A percentile compares a stretch with the other conserved stretches of the same genome.
Evolutionary conservation across 176 grass and related monocot genomes (phyloP).

Genomic region (Bonia amplexicaulis): DNA sequence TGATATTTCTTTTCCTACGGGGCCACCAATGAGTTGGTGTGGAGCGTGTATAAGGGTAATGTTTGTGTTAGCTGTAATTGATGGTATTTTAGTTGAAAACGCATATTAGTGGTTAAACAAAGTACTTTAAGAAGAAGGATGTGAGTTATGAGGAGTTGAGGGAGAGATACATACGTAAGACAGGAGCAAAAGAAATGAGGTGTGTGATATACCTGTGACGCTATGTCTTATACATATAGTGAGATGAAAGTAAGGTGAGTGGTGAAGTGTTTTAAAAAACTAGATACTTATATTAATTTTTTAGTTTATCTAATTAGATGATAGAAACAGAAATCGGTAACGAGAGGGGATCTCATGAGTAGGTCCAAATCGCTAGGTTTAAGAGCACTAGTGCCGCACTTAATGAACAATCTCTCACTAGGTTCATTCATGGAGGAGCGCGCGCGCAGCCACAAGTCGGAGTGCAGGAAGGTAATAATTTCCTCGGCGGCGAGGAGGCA

Average conservation of each 20-base stretch:
- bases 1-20: accelerated
- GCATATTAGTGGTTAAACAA: accelerated
- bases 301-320: no score
- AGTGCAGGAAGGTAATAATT: background rate
- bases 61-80: accelerated
- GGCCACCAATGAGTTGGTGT: background rate
- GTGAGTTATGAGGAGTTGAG: no score
- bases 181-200: no score
- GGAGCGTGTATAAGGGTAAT: background rate
- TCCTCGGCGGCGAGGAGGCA: background rate
- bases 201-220: background rate
- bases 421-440: background rate
- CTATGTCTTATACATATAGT: no score
- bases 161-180: no score
- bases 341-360: background rate
- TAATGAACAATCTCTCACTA: background rate
- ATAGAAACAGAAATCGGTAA: no score
- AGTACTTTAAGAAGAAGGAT: no score
- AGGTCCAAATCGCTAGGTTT: background rate
- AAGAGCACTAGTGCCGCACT: background rate
- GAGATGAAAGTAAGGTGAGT: background rate
- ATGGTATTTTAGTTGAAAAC: no score
- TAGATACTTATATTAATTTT: no score
- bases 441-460: background rate
- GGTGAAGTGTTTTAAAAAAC: no score